Base-by-base conservation (phyloP, 2,329 filamentous ascomycete genomes). In the Monosporascus sp. region DNA sequence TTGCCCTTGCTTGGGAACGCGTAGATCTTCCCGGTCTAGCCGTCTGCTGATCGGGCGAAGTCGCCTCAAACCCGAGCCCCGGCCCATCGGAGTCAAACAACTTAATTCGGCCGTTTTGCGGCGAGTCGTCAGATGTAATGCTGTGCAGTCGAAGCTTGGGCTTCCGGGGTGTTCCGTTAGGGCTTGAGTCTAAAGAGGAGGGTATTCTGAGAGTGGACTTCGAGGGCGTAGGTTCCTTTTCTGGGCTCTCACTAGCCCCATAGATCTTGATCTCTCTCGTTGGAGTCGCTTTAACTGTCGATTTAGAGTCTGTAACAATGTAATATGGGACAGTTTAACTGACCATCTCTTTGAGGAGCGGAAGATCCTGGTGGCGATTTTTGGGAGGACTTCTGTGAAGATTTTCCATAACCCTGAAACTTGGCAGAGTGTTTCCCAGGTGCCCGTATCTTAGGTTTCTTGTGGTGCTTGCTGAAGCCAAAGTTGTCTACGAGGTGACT, bases 401-500 rank as follows among this genome's bases (percentile, higher is more conserved):
- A 53, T 49, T 51, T 62, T 8, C 34, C 20, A 31, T 55, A 42
- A 42, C 58, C 14, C 53, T 59, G 25, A 53, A 52, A 36, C 47
- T 60, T 11, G 48, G 50, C 17, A 61, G 55, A 7, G 53, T 45
- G 45, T 54, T 54, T 57, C 41, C 58, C 49, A 36, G 58, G 51
- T 18, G 22, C 49, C 8, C 17, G 27, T 7, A 45, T 17, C 44
- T 36, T 36, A 52, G 52, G 52, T 48, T 45, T 34, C 44, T 48
- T 54, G 38, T 55, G 49, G 5, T 39, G 51, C 36, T 50, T 54
- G 2, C 22, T n/a, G 17, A 59, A 56, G n/a, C 58, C 58, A 24
- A 45, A 48, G 44, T 44, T 25, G 45, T 56, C 52, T 25, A 39
- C 53, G 2, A 64, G 31, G 36, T 62, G 56, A 27, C 46, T 57